Percentiles rank a stretch among this genome's conserved stretches.
Evolutionary conservation across 2,329 filamentous ascomycete genomes (phyloP).

Genomic region (Raffaelea albimanens): DNA sequence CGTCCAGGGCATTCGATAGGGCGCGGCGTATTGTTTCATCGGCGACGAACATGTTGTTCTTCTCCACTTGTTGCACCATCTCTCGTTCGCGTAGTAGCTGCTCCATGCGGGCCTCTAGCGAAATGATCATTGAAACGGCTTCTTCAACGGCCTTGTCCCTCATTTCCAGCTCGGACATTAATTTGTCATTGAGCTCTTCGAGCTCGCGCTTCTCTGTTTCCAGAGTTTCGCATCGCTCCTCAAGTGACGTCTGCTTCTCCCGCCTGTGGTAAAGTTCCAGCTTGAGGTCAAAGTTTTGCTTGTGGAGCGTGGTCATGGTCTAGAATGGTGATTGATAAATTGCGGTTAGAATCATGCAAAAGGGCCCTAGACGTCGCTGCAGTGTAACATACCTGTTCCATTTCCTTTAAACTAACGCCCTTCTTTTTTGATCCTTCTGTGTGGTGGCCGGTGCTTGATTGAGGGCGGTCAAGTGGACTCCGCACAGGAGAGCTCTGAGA

Average conservation of each 20-base stretch:
- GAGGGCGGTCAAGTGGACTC: conserved; percentile 27
- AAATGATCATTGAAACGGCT: conserved; percentile 60
- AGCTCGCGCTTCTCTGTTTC: conserved; percentile 49
- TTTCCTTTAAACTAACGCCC: conserved; percentile 55
- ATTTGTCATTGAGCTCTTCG: conserved; percentile 46
- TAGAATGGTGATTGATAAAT: conserved; percentile 18
- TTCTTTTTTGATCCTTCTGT: conserved; percentile 35
- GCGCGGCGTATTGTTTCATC: conserved; percentile 16
- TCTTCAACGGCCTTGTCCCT: conserved; percentile 63
- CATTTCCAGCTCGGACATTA: conserved; percentile 54
- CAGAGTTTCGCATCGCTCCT: conserved; percentile 36
- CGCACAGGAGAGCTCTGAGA: conserved; percentile 29
- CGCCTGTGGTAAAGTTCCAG: conserved; percentile 62
- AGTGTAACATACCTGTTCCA: conserved; percentile 47
- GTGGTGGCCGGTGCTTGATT: conserved; percentile 27
- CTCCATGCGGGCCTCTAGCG: conserved; percentile 51
- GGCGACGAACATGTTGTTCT: conserved; percentile 21
- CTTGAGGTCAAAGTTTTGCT: conserved; percentile 71
- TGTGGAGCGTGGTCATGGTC: conserved; percentile 59
- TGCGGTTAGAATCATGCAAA: not conserved
- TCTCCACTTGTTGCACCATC: conserved; percentile 40
- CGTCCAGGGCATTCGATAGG: conserved; percentile 11
- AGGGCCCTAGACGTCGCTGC: not conserved
- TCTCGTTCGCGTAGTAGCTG: conserved; percentile 42
- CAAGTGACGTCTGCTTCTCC: conserved; percentile 49